A percentile compares a stretch with the other conserved stretches of the same genome.
These are phyloP conservation scores for Lanmaoa pseudosensibilis DNA, from an alignment of 768 basidiomycete species.

Conservation along the genomic window DNA sequence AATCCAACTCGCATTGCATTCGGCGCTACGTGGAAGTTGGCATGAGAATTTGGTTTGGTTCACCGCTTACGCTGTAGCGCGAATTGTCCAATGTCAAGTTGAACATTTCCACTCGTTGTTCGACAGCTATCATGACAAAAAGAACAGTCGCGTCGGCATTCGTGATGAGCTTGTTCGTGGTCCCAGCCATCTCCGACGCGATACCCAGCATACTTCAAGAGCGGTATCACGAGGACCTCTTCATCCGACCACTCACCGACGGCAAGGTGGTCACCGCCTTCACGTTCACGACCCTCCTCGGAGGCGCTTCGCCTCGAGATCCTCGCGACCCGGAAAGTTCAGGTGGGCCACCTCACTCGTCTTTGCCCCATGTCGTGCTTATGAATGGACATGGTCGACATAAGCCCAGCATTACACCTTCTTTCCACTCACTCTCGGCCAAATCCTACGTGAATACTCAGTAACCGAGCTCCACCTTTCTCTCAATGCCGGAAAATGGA, in stretches of 20 bases:
- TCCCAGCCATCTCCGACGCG: constrained; percentile 1
- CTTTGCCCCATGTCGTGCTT: neutral
- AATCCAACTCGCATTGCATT: too few relatives aligned
- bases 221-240: constrained; percentile 49
- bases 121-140: constrained; percentile 3
- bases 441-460: constrained; percentile 82
- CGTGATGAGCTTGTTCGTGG: constrained; percentile 10
- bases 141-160: constrained; percentile 1
- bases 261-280: constrained; percentile 83
- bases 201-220: constrained; percentile 22
- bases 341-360: constrained; percentile 40
- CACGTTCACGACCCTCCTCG: constrained; percentile 68
- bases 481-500: constrained; percentile 91
- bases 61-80: too few relatives aligned
- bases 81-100: neutral
- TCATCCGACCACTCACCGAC: constrained; percentile 65
- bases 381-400: neutral
- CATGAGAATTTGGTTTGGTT: neutral
- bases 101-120: neutral
- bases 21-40: too few relatives aligned
- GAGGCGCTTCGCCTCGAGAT: constrained; percentile 54
- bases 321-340: constrained; percentile 46
- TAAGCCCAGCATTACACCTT: constrained; percentile 83
- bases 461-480: constrained; percentile 88
- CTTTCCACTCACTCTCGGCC: constrained; percentile 84